phyloP scores from a whole-genome alignment of 306 rosid species.

The Begonia fuchsioides region DNA sequence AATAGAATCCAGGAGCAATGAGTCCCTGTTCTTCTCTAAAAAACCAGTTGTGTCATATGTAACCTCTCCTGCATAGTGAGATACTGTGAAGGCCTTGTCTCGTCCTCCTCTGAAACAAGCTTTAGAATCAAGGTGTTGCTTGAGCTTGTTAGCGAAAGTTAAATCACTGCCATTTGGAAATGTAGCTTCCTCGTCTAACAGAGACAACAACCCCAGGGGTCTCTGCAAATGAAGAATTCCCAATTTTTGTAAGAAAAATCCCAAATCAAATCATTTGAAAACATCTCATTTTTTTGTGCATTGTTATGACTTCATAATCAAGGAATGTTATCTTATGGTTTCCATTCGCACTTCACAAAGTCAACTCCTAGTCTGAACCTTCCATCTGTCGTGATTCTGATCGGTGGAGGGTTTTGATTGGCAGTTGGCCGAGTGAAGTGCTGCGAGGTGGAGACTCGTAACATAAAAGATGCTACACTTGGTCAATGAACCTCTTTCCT shows the following conservation, averaged over 20 bases:
- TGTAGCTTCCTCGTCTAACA: slow-evolving; percentile 93
- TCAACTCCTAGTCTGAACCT: too few relatives aligned
- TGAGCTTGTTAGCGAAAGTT: slow-evolving; percentile 87
- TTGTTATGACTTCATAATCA: too few relatives aligned
- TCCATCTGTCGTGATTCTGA: too few relatives aligned
- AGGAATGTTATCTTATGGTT: too few relatives aligned
- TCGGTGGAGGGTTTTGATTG: too few relatives aligned
- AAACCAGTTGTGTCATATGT: slow-evolving; percentile 85
- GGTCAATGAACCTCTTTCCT: too few relatives aligned
- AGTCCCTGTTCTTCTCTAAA: slow-evolving; percentile 96
- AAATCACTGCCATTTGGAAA: slow-evolving; percentile 93
- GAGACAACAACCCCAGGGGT: slow-evolving; percentile 88
- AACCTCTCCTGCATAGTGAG: slow-evolving; percentile 99
- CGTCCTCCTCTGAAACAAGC: slow-evolving; percentile 87
- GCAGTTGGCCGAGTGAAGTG: too few relatives aligned
- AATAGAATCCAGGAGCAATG: slow-evolving; percentile 81
- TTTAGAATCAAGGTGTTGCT: slow-evolving; percentile 74
- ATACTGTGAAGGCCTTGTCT: slow-evolving; percentile 67
- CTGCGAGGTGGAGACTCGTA: too few relatives aligned
- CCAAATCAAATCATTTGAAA: too few relatives aligned
- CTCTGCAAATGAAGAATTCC: slow-evolving; percentile 40
- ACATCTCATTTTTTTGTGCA: too few relatives aligned
- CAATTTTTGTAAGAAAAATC: neutral
- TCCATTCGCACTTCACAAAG: too few relatives aligned
- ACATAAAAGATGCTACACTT: too few relatives aligned